Conservation (phyloP, 2,329 filamentous ascomycete species). For the Sarocladium brachiariae region DNA sequence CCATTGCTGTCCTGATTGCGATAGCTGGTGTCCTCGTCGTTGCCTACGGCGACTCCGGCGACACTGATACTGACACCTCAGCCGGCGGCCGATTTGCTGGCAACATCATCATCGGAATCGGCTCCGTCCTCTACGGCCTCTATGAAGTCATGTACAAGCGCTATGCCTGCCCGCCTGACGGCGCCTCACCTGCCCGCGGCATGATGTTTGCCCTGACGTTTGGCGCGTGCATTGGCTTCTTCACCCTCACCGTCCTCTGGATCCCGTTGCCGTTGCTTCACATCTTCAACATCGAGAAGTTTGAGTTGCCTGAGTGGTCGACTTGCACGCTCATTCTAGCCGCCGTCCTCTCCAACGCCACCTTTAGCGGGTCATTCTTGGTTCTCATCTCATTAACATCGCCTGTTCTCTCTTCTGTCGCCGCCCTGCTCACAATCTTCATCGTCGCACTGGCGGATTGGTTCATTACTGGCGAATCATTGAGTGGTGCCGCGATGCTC, state of each 20-base stretch:
- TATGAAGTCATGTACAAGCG: conserved; percentile 98
- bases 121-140: conserved; percentile 87
- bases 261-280: conserved; percentile 84
- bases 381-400: conserved; percentile 89
- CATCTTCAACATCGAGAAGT: conserved; percentile 68
- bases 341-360: conserved; percentile 79
- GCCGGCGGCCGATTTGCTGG: conserved; percentile 67
- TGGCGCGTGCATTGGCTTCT: conserved; percentile 76
- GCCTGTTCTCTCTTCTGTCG: conserved; percentile 86
- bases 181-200: conserved; percentile 74
- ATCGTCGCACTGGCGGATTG: conserved; percentile 90
- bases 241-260: conserved; percentile 86
- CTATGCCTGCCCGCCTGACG: conserved; percentile 86
- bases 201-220: conserved; percentile 95
- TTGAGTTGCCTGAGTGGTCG: conserved; percentile 71
- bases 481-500: conserved; percentile 66
- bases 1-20: conserved; percentile 77
- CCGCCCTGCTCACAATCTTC: conserved; percentile 92
- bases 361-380: conserved; percentile 87
- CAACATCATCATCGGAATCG: conserved; percentile 86
- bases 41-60: conserved; percentile 74
- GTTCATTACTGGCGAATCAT: conserved; percentile 68
- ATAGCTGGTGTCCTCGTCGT: conserved; percentile 90
- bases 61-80: conserved; percentile 29
- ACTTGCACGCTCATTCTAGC: conserved; percentile 75